These are phyloP conservation scores for Beauveria australis DNA, from an alignment of 2,329 filamentous ascomycete species.

Conservation along the genomic window DNA sequence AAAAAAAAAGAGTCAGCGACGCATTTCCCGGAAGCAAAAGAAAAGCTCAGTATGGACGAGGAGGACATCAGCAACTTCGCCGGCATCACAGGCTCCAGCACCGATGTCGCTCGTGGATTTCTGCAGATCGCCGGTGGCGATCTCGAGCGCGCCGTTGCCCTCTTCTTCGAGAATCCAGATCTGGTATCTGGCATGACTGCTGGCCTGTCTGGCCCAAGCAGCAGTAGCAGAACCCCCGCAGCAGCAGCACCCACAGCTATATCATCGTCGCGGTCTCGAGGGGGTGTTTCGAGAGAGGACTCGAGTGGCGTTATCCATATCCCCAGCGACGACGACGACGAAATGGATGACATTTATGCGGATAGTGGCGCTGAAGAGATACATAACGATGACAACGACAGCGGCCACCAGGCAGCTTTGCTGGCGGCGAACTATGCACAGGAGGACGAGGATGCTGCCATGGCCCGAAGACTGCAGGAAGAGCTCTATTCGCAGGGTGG, in stretches of 20 bases:
- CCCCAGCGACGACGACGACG: conserved; percentile 64
- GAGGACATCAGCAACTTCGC: conserved; percentile 71
- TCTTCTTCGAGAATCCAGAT: conserved; percentile 86
- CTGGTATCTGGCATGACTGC: conserved; percentile 35
- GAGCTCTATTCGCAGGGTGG: conserved; percentile 64
- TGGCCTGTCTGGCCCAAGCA: conserved; percentile 15
- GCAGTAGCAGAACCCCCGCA: conserved; percentile 17
- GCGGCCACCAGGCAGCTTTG: conserved; percentile 29
- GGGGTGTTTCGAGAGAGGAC: conserved; percentile 26
- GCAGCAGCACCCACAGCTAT: conserved; percentile 17
- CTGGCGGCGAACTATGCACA: conserved; percentile 39
- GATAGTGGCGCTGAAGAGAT: conserved; percentile 27
- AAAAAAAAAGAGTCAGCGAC: too few relatives aligned
- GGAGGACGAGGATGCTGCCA: conserved; percentile 84
- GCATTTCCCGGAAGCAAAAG: too few relatives aligned
- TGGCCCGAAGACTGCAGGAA: conserved; percentile 86
- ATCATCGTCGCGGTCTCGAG: conserved; percentile 14
- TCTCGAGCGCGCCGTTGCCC: conserved; percentile 74
- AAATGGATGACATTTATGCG: conserved; percentile 21
- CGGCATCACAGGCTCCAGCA: conserved; percentile 68
- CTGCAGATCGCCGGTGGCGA: conserved; percentile 79
- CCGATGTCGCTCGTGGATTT: conserved; percentile 71
- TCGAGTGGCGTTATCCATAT: conserved; percentile 53
- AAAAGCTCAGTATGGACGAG: conserved; percentile 29
- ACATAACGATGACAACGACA: conserved; percentile 28